Conservation (phyloP, 2,329 filamentous ascomycete genomes). For the Fusarium liriodendri region DNA sequence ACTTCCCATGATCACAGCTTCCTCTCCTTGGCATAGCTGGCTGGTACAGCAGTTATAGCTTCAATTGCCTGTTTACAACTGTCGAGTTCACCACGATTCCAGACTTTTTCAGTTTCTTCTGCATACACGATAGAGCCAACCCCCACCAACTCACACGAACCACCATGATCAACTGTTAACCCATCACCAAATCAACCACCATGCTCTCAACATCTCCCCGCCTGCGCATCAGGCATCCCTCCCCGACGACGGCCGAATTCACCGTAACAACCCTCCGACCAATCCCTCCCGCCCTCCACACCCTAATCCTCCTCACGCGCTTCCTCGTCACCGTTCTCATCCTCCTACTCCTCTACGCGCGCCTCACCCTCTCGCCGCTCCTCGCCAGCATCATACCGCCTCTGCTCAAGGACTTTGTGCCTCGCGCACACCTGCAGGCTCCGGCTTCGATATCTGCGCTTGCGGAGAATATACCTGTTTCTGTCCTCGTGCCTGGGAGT, state of each 20-base stretch:
- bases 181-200: conserved; percentile 14
- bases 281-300: conserved; percentile 58
- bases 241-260: conserved; percentile 91
- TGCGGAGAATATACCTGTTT: conserved; percentile 51
- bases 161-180: conserved; percentile 15
- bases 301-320: conserved; percentile 55
- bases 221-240: conserved; percentile 74
- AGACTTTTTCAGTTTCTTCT: background rate
- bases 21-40: background rate
- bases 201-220: conserved; percentile 73
- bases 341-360: conserved; percentile 62
- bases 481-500: conserved; percentile 53
- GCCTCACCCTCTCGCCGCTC: conserved; percentile 54
- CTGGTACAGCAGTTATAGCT: background rate
- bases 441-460: conserved; percentile 48
- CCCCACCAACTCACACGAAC: background rate
- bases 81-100: background rate
- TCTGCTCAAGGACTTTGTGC: conserved; percentile 17
- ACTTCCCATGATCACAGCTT: background rate
- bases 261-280: conserved; percentile 84
- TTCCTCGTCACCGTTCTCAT: conserved; percentile 56
- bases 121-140: background rate
- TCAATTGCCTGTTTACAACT: background rate
- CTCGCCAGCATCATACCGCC: conserved; percentile 31
- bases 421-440: conserved; percentile 43